Evolutionary conservation across 345 rosid species (phyloP).

Genomic region (Acer yangbiense): DNA sequence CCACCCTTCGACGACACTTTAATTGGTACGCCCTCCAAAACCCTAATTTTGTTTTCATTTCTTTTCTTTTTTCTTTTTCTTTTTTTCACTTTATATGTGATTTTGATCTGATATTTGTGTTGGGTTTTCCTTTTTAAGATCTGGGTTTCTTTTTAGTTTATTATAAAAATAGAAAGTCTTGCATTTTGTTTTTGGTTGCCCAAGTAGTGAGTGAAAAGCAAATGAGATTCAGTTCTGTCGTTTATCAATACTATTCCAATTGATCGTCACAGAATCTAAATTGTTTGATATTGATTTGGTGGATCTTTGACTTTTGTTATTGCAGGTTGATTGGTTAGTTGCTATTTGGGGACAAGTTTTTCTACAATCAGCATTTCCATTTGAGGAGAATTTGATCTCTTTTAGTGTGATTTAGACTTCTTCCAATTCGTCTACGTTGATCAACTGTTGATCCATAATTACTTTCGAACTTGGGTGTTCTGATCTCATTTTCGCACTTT

Average conservation of each 20-base stretch:
- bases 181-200: conserved; percentile 1
- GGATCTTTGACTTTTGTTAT: conserved; percentile 33
- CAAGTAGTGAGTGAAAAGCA: conserved; percentile 3
- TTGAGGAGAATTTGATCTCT: neutral
- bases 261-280: neutral
- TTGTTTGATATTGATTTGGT: conserved; percentile 20
- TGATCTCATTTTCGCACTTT: conserved; percentile 9
- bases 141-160: conserved; percentile 17
- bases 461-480: conserved; percentile 11
- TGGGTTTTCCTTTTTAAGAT: conserved; percentile 33
- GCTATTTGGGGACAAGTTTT: conserved; percentile 21
- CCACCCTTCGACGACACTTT: conserved; percentile 9
- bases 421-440: conserved; percentile 22
- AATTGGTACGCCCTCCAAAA: conserved; percentile 42
- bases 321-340: conserved; percentile 39
- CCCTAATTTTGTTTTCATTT: conserved; percentile 34
- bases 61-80: too few species aligned
- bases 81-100: neutral
- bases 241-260: neutral
- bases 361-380: conserved; percentile 27
- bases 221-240: conserved; percentile 10
- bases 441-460: conserved; percentile 27
- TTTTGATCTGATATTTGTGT: conserved; percentile 29
- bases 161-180: conserved; percentile 22
- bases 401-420: conserved; percentile 20